A percentile compares a stretch with the other conserved stretches of the same genome.
Evolutionary conservation across 768 basidiomycete species (phyloP).

Genomic region (Sutorius australiensis): DNA sequence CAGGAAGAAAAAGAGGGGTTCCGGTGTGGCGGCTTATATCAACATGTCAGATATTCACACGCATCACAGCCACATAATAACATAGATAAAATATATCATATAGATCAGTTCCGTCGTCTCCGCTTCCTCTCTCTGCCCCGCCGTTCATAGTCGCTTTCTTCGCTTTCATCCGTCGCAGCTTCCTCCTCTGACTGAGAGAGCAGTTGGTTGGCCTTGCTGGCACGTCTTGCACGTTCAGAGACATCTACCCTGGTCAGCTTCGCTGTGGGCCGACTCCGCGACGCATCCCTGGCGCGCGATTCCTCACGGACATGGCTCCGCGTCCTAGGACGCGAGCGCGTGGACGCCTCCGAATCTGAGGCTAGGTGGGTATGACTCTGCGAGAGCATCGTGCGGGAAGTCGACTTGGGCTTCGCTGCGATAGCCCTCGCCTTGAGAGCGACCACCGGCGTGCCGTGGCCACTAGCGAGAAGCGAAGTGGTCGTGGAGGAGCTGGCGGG

Average conservation of each 20-base stretch:
- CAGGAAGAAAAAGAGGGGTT: too few species aligned
- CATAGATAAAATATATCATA: neutral
- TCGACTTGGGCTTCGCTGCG: slow-evolving; percentile 11
- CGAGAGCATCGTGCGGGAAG: slow-evolving; percentile 19
- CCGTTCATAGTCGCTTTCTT: slow-evolving; percentile 11
- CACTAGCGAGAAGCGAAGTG: neutral
- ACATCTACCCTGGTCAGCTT: slow-evolving; percentile 5
- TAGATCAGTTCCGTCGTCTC: slow-evolving; percentile 19
- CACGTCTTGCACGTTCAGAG: slow-evolving; percentile 3
- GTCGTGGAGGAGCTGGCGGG: slow-evolving; percentile 7
- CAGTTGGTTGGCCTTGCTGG: neutral
- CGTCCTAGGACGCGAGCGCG: slow-evolving; percentile 19
- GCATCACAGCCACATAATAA: neutral
- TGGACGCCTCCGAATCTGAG: slow-evolving; percentile 25
- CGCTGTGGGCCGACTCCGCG: slow-evolving; percentile 5
- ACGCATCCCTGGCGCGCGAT: slow-evolving; percentile 13
- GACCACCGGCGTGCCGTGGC: neutral
- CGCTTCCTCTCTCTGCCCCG: slow-evolving; percentile 29
- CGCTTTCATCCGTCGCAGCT: slow-evolving; percentile 2
- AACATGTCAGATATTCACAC: neutral
- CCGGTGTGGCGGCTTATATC: neutral
- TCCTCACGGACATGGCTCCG: slow-evolving; percentile 23
- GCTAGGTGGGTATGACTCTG: slow-evolving; percentile 14
- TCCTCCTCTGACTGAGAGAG: slow-evolving; percentile 10
- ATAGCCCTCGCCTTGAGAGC: slow-evolving; percentile 3